These are phyloP conservation scores for Ustilago trichophora DNA, from an alignment of 1,284 basidiomycete species.

Conservation along the genomic window DNA sequence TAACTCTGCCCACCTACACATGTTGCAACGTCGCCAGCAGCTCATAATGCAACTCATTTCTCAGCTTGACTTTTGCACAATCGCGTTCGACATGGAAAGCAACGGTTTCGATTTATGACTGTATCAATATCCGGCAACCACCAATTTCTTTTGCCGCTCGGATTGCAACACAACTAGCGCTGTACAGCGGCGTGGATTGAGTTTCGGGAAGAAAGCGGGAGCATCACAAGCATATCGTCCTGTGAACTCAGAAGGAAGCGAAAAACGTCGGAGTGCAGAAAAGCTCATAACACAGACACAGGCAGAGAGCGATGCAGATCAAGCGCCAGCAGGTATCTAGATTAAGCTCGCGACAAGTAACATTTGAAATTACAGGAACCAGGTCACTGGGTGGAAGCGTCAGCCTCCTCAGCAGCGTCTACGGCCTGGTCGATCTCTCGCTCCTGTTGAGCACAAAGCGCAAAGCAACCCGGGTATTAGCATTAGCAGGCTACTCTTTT, in stretches of 20 bases:
- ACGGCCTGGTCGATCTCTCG: slow-evolving; percentile 48
- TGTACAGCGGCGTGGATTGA: too few species aligned
- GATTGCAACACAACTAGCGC: too few species aligned
- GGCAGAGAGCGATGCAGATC: background rate
- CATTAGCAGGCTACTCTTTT: too few species aligned
- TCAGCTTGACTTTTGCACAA: slow-evolving; percentile 7
- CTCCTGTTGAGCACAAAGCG: slow-evolving; percentile 17
- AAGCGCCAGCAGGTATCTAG: slow-evolving; percentile 5
- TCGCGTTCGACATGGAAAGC: too few species aligned
- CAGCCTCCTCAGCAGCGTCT: slow-evolving; percentile 32
- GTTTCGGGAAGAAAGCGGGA: too few species aligned
- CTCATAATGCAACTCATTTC: slow-evolving; percentile 28
- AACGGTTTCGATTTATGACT: too few species aligned
- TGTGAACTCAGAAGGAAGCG: too few species aligned
- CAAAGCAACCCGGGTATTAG: background rate
- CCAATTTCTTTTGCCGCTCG: too few species aligned
- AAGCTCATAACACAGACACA: too few species aligned
- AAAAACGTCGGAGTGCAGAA: too few species aligned
- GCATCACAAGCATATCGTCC: too few species aligned
- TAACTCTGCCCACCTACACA: background rate
- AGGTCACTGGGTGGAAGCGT: slow-evolving; percentile 8
- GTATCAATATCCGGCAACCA: too few species aligned
- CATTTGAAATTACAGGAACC: background rate
- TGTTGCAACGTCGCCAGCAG: slow-evolving; percentile 16
- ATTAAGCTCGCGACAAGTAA: slow-evolving; percentile 1